phyloP scores from a whole-genome alignment of 2,329 filamentous ascomycete genomes.

The Talaromyces albobiverticillius region DNA sequence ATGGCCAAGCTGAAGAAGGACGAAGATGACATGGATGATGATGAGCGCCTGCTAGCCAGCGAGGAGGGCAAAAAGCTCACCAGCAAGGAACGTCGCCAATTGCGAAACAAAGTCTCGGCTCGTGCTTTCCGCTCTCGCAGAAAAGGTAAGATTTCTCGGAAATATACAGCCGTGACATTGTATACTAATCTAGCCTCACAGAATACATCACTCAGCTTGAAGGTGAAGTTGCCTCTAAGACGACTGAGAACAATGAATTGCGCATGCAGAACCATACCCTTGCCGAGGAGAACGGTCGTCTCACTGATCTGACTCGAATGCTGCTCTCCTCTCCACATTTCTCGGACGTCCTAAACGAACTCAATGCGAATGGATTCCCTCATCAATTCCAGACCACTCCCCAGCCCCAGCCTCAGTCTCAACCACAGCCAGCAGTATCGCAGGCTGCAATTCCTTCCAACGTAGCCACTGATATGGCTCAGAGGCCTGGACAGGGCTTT shows the following conservation, averaged over 20 bases:
- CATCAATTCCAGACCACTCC: constrained; percentile 32
- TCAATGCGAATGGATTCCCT: constrained; percentile 59
- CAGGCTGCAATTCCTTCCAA: constrained; percentile 46
- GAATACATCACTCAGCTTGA: constrained; percentile 97
- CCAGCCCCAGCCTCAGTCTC: constrained; percentile 38
- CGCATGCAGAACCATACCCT: constrained; percentile 78
- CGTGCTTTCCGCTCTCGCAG: constrained; percentile 95
- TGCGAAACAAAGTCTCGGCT: constrained; percentile 98
- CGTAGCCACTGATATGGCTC: constrained; percentile 64
- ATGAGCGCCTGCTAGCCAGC: constrained; percentile 88
- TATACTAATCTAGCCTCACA: constrained; percentile 56
- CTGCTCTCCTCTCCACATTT: constrained; percentile 79
- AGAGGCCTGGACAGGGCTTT: constrained; percentile 50
- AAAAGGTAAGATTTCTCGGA: constrained; percentile 69
- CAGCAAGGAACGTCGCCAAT: constrained; percentile 92
- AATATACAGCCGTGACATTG: constrained; percentile 12
- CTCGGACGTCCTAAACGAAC: constrained; percentile 71
- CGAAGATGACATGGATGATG: constrained; percentile 98
- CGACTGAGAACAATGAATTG: constrained; percentile 77
- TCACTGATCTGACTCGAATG: constrained; percentile 76
- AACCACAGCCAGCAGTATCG: constrained; percentile 39
- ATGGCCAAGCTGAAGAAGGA: constrained; percentile 80
- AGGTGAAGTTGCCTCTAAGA: constrained; percentile 78
- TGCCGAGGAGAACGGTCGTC: constrained; percentile 77
- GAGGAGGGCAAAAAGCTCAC: constrained; percentile 99